A percentile compares a stretch with the other conserved stretches of the same genome.
These are phyloP conservation scores for Nothophytophthora sp. DNA, from an alignment of 352 stramenopile genomes.

Conservation along the genomic window DNA sequence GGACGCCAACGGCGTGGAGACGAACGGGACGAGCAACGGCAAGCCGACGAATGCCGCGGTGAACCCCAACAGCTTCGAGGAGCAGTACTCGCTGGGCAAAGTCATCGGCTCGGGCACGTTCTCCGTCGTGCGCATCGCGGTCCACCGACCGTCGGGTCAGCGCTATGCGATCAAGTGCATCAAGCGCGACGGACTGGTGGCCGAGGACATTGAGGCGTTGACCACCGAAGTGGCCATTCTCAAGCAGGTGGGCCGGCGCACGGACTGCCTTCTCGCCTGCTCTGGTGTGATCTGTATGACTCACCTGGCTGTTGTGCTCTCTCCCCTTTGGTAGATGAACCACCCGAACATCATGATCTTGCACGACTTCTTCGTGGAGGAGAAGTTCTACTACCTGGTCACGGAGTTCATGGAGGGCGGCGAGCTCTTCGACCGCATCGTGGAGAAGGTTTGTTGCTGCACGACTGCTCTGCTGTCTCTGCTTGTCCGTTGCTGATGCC, in stretches of 20 bases:
- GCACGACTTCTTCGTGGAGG: conserved; percentile 93
- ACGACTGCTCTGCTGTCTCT: neutral
- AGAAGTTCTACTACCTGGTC: conserved; percentile 97
- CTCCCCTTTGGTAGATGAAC: conserved; percentile 75
- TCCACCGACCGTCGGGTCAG: conserved; percentile 81
- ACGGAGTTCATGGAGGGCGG: conserved; percentile 97
- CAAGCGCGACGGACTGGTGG: conserved; percentile 85
- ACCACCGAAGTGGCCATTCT: conserved; percentile 87
- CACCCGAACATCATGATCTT: conserved; percentile 94
- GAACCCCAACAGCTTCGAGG: conserved; percentile 78
- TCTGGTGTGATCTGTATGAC: no score
- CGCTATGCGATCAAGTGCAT: conserved; percentile 94
- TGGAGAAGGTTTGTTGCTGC: conserved; percentile 66
- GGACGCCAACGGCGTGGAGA: conserved; percentile 33
- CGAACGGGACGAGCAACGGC: conserved; percentile 6
- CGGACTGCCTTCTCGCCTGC: neutral
- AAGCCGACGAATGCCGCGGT: conserved; percentile 21
- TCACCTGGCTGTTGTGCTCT: conserved; percentile 6
- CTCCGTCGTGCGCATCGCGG: conserved; percentile 85
- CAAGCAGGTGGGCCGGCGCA: conserved; percentile 57
- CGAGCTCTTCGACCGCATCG: conserved; percentile 86
- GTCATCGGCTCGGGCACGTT: conserved; percentile 91
- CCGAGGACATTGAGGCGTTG: conserved; percentile 86
- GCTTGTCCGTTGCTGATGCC: conserved; percentile 7
- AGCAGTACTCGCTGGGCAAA: conserved; percentile 86